Evolutionary conservation across 1,284 basidiomycete genomes (phyloP).

Genomic region (Tremellales sp.): DNA sequence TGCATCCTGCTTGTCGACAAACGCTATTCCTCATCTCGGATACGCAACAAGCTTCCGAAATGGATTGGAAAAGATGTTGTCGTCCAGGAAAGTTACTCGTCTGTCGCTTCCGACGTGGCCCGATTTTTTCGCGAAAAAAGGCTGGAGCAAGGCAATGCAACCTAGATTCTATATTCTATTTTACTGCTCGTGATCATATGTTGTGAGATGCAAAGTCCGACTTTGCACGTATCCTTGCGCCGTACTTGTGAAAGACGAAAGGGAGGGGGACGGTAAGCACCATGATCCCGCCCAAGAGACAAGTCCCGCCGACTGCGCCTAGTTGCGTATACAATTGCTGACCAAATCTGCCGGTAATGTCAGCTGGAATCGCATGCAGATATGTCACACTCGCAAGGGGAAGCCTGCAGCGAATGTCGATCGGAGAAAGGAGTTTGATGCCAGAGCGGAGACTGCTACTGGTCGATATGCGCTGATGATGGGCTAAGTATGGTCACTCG

Average conservation of each 20-base stretch:
- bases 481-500: too few relatives aligned
- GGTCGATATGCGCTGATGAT: constrained; percentile 65
- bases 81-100: constrained; percentile 67
- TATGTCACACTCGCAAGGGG: constrained; percentile 55
- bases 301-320: constrained; percentile 69
- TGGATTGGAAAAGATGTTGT: constrained; percentile 75
- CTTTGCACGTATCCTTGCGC: constrained; percentile 31
- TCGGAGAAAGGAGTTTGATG: constrained; percentile 65
- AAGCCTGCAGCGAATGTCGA: constrained; percentile 66
- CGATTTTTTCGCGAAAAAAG: constrained; percentile 59
- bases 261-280: constrained; percentile 68
- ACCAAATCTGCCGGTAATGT: constrained; percentile 20
- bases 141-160: constrained; percentile 7
- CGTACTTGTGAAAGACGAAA: constrained; percentile 49
- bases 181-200: background rate
- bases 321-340: constrained; percentile 50
- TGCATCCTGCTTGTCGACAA: constrained; percentile 73
- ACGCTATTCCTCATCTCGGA: constrained; percentile 65
- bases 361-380: constrained; percentile 9
- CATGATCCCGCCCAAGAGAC: constrained; percentile 67
- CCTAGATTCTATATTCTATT: background rate
- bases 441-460: constrained; percentile 72
- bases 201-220: constrained; percentile 12
- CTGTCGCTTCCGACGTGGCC: constrained; percentile 65
- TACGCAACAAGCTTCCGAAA: constrained; percentile 71